These are phyloP conservation scores for Erodium chrysanthum DNA, from an alignment of 441 rosid species.

Conservation along the genomic window DNA sequence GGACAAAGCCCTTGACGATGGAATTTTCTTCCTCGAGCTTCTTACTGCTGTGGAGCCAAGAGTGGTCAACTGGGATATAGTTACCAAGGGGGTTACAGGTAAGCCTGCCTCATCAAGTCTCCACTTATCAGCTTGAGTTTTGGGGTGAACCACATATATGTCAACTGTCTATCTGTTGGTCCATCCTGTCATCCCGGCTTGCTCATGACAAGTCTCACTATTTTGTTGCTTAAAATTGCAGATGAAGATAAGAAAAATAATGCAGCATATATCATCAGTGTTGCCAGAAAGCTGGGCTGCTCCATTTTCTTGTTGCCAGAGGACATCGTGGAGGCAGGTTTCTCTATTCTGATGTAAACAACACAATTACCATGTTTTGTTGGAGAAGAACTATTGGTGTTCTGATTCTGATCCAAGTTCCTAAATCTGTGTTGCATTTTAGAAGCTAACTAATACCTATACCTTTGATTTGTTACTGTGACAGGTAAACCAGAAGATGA, in stretches of 20 bases:
- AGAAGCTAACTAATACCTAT: no score
- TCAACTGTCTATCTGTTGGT: no score
- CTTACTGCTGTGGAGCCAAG: constrained; percentile 85
- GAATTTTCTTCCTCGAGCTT: constrained; percentile 85
- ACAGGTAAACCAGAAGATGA: constrained; percentile 98
- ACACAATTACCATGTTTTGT: neutral
- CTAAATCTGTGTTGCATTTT: no score
- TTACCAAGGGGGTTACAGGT: constrained; percentile 56
- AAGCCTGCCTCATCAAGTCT: no score
- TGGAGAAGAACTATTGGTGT: neutral
- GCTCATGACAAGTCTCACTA: neutral
- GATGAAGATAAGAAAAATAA: constrained; percentile 91
- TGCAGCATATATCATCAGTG: constrained; percentile 89
- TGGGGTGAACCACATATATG: no score
- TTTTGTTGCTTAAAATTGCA: constrained; percentile 28
- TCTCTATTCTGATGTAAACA: neutral
- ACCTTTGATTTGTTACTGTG: neutral
- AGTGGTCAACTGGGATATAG: constrained; percentile 69
- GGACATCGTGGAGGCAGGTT: constrained; percentile 78
- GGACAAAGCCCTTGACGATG: constrained; percentile 72
- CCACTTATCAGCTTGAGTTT: no score
- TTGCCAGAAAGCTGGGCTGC: constrained; percentile 94
- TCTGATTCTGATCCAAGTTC: neutral
- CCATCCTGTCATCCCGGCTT: no score
- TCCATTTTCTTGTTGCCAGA: constrained; percentile 95